Base-by-base conservation (phyloP, 1,139 yeast species). In the Candida sanyaensis region DNA sequence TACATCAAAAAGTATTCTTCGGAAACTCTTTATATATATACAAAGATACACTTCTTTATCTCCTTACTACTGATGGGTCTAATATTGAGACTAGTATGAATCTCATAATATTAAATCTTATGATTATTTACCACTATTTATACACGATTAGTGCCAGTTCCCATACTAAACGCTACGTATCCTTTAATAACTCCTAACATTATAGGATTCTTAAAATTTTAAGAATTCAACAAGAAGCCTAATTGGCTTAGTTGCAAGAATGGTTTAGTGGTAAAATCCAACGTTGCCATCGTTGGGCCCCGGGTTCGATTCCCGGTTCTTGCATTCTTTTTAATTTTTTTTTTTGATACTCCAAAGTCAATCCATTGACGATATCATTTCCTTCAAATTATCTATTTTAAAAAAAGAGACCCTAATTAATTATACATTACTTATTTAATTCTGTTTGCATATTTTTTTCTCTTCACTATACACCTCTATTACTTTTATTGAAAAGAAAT, bases 221-320 rank as follows among this genome's bases (percentile, higher is more conserved):
- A 3, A n/a, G 3, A 6, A 5, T 12, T 29, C 33, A 38, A 28
- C 41, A 21, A n/a, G n/a, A 23, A 17, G 9, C 9, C 11, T 4
- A 6, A 9, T 13, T 37, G 23, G 31, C 30, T 10, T 12, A 40
- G 28, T 23, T 23, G 43, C 43, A 41, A 41, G 43, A 49, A 49
- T 54, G 57, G 57, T 54, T 54, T 54, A 54, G 57, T 54, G 57
- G 57, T 54, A 54, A 54, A 54, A 54, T 54, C 56, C 56, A 53
- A 52, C 56, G 56, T 53, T 53, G 56, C 56, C 56, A 53, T 53
- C 56, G 56, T 51, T 52, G 57, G 57, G 57, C 55, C 57, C 57
- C 55, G 47, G 56, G 56, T 53, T 53, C 57, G 57, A 54, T 54
- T 54, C 57, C 57, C 55, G 58, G 59, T 52, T 52, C 50, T 54